A percentile compares a stretch with the other conserved stretches of the same genome.
Evolutionary conservation across 2,329 filamentous ascomycete species (phyloP).

Genomic region (Diaporthe sp.): DNA sequence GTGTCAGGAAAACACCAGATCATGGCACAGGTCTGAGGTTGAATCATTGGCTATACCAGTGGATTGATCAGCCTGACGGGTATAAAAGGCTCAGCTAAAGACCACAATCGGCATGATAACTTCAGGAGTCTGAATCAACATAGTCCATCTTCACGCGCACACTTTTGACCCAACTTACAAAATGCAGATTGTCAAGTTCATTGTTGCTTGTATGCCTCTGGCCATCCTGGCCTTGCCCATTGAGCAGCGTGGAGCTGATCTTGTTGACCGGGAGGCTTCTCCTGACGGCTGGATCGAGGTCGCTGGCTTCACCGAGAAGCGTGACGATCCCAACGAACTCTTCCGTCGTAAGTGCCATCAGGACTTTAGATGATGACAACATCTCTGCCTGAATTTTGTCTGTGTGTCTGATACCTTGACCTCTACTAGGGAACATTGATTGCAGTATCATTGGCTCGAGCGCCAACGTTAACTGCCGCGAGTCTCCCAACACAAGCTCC

Average conservation of each 20-base stretch:
- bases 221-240: background rate
- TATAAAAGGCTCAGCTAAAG: background rate
- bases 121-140: background rate
- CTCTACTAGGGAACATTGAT: background rate
- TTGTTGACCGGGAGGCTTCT: background rate
- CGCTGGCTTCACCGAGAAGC: background rate
- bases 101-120: background rate
- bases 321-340: background rate
- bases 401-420: background rate
- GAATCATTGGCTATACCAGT: background rate
- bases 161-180: background rate
- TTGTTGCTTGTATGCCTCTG: background rate
- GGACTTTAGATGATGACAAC: fast-evolving
- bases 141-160: too few species aligned
- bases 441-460: background rate
- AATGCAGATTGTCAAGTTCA: conserved; percentile 5
- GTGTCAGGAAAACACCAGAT: background rate
- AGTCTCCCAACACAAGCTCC: background rate
- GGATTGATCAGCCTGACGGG: background rate
- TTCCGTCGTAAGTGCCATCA: conserved; percentile 2
- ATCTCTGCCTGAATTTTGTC: background rate
- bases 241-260: background rate
- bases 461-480: background rate
- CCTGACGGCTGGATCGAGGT: background rate
- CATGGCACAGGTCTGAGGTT: background rate